Conservation (phyloP, 2,329 filamentous ascomycete genomes). For the Aureobasidium sp. region DNA sequence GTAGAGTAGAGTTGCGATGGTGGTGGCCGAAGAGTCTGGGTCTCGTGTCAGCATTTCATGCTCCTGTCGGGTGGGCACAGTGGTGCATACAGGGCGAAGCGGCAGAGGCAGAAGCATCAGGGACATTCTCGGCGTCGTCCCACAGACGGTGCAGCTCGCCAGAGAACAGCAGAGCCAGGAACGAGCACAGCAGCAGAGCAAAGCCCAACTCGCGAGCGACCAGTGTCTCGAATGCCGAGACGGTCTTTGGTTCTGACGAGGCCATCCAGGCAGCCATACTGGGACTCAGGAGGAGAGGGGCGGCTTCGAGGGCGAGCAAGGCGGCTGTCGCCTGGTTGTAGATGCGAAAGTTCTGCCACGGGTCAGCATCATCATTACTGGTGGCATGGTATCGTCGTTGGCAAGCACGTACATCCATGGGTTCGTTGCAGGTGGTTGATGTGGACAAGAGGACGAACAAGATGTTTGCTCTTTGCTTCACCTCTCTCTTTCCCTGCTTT, state of each 20-base stretch:
- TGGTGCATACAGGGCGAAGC: constrained; percentile 4
- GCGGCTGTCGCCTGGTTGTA: constrained; percentile 38
- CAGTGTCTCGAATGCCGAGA: constrained; percentile 22
- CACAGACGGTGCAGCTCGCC: constrained; percentile 34
- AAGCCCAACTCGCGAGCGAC: constrained; percentile 47
- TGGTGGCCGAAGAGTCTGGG: constrained; percentile 51
- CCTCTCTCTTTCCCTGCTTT: constrained; percentile 5
- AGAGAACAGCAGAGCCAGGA: constrained; percentile 58
- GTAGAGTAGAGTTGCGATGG: constrained; percentile 61
- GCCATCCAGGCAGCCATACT: constrained; percentile 54
- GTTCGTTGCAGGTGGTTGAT: no score
- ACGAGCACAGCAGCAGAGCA: constrained; percentile 54
- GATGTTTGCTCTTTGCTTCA: neutral
- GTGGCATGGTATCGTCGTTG: neutral
- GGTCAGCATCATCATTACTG: neutral
- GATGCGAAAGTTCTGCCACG: constrained; percentile 35
- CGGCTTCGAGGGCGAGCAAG: constrained; percentile 33
- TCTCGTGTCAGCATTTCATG: neutral
- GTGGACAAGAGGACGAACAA: neutral
- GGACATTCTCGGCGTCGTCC: constrained; percentile 1
- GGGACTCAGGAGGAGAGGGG: constrained; percentile 50
- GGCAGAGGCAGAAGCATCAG: neutral
- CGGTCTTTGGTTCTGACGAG: constrained; percentile 51
- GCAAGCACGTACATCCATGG: constrained; percentile 3
- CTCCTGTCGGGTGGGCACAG: neutral